These are phyloP conservation scores for Prunus mume DNA, from an alignment of 306 rosid species.

Conservation along the genomic window DNA sequence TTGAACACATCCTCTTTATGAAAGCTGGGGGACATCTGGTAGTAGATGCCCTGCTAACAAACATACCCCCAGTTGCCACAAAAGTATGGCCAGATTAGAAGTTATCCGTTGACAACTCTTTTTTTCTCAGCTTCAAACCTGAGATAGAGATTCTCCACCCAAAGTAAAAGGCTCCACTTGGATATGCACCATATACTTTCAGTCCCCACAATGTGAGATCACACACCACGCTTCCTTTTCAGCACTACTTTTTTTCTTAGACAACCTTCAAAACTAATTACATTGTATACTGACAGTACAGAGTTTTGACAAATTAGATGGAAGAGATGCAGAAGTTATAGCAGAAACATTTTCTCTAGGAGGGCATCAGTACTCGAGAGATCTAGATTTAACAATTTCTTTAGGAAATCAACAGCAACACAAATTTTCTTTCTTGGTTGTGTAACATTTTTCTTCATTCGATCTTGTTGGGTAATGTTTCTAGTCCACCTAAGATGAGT, in stretches of 20 bases:
- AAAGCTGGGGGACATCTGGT: conserved; percentile 4
- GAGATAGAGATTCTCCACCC: conserved; percentile 35
- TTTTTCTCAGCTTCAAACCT: conserved; percentile 33
- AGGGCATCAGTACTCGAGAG: neutral
- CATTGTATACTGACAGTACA: neutral
- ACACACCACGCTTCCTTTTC: neutral
- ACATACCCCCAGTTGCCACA: conserved; percentile 28
- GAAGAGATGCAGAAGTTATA: neutral
- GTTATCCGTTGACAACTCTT: conserved; percentile 25
- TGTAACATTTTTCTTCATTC: neutral
- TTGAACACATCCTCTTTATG: conserved; percentile 9
- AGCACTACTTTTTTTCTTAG: neutral
- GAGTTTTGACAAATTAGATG: neutral
- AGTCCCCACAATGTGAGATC: conserved; percentile 22
- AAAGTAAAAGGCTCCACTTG: conserved; percentile 27
- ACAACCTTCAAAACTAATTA: neutral
- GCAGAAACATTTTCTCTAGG: neutral
- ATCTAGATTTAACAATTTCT: neutral
- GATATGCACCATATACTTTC: neutral
- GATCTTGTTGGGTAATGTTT: neutral
- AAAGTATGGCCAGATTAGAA: conserved; percentile 15
- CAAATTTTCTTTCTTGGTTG: neutral
- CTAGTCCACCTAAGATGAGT: neutral
- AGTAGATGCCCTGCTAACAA: neutral
- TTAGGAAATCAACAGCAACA: neutral